Base-by-base conservation (phyloP, 257 asterid species). In the Salvia splendens region DNA sequence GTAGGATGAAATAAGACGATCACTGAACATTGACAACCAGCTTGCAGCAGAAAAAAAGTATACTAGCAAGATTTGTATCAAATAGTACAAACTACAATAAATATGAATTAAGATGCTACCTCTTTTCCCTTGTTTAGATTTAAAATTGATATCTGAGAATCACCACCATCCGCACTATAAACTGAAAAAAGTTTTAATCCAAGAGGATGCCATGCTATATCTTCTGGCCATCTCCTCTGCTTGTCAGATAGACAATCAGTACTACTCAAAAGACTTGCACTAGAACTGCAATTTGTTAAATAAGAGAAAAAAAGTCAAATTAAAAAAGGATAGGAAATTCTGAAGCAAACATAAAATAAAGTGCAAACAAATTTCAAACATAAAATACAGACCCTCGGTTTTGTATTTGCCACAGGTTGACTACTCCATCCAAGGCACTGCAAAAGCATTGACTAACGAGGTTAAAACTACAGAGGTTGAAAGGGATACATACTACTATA, bases 191-290 rank as follows among this genome's bases (percentile, higher is more conserved):
- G 71, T 68, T 82, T 79, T 64, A 81, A 74, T 47, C 97, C 99
- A 58, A 75, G 75, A 8, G 99, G 97, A 85, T 94, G 95, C 99
- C 99, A 94, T 72, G 95, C 95, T 47, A 94, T 73, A 68, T 91
- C 99, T 84, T 94, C 97, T 24, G 99, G 93, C 99, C 99, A 94
- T 79, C 92, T 86, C 83, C 95, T 82, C 36, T 82, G 75, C 84
- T 91, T 85, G 68, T 66, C 81, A 3, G 97, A 86, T 66, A 62
- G 77, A 80, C 96, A 91, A 67, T 84, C 89, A 50, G 89, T 76
- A 72, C 84, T 66, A 75, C 88, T 88, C 65, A 88, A 69, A 64
- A 82, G 84, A 73, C 54, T 77, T 74, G 89, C 97, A 79, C 77
- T 66, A 59, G 92, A 82, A 74, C 99, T 93, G 95, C 84, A 82